Evolutionary conservation across 1,284 basidiomycete genomes (phyloP).

Genomic region (Athelia psychrophila): DNA sequence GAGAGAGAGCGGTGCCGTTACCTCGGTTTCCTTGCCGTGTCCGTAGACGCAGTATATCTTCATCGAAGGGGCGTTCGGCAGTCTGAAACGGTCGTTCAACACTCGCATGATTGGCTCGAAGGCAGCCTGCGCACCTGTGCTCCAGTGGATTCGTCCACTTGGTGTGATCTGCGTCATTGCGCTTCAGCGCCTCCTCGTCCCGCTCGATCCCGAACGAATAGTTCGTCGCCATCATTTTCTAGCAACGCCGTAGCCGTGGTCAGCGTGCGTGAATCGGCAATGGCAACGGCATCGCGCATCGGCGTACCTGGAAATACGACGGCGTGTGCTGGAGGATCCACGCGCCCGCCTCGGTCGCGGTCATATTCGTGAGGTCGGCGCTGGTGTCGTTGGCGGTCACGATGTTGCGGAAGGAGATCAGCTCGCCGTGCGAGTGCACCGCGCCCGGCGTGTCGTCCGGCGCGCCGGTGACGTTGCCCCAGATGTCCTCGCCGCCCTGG

Average conservation of each 20-base stretch:
- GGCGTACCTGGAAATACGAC: conserved; percentile 70
- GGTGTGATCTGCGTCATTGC: conserved; percentile 67
- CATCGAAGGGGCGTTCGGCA: conserved; percentile 92
- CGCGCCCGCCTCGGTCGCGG: conserved; percentile 68
- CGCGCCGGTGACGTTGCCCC: conserved; percentile 77
- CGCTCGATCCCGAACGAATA: conserved; percentile 94
- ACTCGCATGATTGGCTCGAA: neutral
- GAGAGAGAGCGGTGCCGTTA: too few species aligned
- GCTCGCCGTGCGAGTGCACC: conserved; percentile 74
- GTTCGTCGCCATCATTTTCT: conserved; percentile 89
- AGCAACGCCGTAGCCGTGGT: conserved; percentile 7
- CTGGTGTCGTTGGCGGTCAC: conserved; percentile 12
- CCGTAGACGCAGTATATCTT: conserved; percentile 95
- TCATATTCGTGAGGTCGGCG: conserved; percentile 63
- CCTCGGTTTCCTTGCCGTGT: conserved; percentile 95
- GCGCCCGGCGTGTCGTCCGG: conserved; percentile 74
- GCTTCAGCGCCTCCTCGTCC: conserved; percentile 60
- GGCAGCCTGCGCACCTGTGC: conserved; percentile 50
- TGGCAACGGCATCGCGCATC: neutral
- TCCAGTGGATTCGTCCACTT: conserved; percentile 99
- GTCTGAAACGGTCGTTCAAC: conserved; percentile 33
- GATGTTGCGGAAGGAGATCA: conserved; percentile 75
- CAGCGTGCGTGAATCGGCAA: conserved; percentile 2
- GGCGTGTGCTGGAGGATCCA: conserved; percentile 91
- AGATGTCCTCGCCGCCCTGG: conserved; percentile 88